Evolutionary conservation across 176 grass and related monocot genomes (phyloP).

Genomic region (Oryza rufipogon): DNA sequence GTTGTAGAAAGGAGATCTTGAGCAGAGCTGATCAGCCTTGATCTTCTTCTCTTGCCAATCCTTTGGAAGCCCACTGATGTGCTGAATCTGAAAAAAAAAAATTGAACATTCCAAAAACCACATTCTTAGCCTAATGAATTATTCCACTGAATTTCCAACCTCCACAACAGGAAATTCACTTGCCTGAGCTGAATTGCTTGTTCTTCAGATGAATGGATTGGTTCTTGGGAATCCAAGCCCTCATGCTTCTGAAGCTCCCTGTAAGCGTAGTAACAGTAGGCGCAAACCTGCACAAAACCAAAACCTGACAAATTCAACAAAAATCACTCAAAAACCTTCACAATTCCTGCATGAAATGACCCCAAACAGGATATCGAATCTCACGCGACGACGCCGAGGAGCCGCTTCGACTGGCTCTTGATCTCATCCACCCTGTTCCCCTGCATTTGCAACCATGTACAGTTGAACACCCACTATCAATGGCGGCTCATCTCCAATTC

Average conservation of each 20-base stretch:
- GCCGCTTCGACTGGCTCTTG: constrained; percentile 69
- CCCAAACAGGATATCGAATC: constrained; percentile 24
- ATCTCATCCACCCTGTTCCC: constrained; percentile 54
- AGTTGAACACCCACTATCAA: background rate
- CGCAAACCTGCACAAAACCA: constrained; percentile 57
- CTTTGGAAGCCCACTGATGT: constrained; percentile 69
- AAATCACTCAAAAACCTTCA: background rate
- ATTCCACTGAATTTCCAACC: background rate
- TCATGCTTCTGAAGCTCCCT: constrained; percentile 74
- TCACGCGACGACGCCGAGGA: constrained; percentile 75
- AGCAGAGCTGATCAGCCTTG: constrained; percentile 59
- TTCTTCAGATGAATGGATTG: constrained; percentile 67
- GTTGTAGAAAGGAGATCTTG: constrained; percentile 87
- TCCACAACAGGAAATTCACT: background rate
- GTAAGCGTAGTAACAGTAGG: constrained; percentile 82
- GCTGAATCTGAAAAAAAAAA: constrained; percentile 73
- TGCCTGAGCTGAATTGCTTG: constrained; percentile 62
- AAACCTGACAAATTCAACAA: constrained; percentile 7
- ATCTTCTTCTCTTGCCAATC: constrained; percentile 81
- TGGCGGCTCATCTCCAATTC: background rate
- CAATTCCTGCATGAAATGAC: background rate
- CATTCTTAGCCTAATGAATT: background rate
- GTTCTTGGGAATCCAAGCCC: constrained; percentile 78
- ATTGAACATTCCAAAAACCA: background rate
- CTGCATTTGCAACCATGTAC: constrained; percentile 39